Conservation (phyloP, 2,329 filamentous ascomycete species). For the Pseudogymnoascus sp. region DNA sequence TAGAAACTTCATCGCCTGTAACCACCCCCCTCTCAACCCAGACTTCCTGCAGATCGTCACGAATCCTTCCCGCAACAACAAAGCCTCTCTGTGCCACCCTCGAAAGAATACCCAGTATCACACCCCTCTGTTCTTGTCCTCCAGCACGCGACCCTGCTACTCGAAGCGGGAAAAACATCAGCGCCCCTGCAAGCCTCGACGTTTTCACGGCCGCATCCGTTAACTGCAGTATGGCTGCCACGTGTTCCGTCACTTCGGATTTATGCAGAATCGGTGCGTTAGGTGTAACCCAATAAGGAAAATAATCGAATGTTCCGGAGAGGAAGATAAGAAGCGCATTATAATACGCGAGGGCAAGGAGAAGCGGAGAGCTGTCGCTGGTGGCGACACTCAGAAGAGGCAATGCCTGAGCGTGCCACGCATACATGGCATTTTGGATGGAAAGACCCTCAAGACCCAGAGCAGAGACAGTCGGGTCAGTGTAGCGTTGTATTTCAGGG, state of each 20-base stretch:
- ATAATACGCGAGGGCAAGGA: conserved; percentile 18
- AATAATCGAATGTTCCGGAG: conserved; percentile 22
- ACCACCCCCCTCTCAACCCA: conserved; percentile 13
- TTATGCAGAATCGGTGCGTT: conserved; percentile 10
- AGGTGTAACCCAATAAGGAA: conserved; percentile 12
- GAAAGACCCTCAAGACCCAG: conserved; percentile 14
- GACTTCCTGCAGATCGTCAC: conserved; percentile 14
- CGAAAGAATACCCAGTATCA: conserved; percentile 15
- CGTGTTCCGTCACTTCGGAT: conserved; percentile 13
- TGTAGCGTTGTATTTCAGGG: not conserved
- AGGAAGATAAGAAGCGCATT: conserved; percentile 21
- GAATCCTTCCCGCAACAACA: conserved; percentile 21
- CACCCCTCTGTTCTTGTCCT: conserved; percentile 2
- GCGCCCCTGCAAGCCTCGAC: conserved; percentile 16
- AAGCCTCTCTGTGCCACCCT: conserved; percentile 18
- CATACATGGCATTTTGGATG: conserved; percentile 12
- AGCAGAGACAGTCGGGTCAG: not conserved
- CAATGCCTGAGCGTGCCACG: conserved; percentile 14
- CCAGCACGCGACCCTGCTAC: conserved; percentile 20
- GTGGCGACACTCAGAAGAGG: not conserved
- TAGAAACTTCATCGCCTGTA: not conserved
- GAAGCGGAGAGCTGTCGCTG: not conserved
- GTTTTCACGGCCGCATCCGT: conserved; percentile 14
- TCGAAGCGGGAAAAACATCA: conserved; percentile 22
- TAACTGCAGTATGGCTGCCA: conserved; percentile 14